Evolutionary conservation across 192 early-diverging fungal genomes (phyloP).

Genomic region (Radiomyces spectabilis): DNA sequence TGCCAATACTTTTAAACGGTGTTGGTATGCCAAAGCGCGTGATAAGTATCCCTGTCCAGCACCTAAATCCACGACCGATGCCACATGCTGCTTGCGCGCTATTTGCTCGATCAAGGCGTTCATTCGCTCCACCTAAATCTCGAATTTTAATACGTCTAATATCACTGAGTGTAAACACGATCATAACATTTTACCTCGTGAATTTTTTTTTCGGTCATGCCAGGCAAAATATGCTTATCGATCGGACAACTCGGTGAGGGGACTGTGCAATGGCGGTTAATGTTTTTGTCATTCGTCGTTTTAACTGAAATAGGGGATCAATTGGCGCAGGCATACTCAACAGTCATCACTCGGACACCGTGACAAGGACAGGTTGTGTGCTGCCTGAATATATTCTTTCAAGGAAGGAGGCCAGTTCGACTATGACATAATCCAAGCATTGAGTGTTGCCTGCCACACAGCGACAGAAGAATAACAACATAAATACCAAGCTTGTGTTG

Average conservation of each 20-base stretch:
- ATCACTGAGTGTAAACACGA: not conserved
- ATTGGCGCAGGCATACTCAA: constrained; percentile 8
- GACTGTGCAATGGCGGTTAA: not conserved
- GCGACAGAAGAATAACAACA: not conserved
- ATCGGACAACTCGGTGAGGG: constrained; percentile 7
- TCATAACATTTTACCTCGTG: constrained; percentile 41
- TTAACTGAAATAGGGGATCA: too few species aligned
- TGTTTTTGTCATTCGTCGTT: not conserved
- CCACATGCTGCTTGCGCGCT: constrained; percentile 33
- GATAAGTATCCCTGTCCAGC: constrained; percentile 76
- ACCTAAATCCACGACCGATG: constrained; percentile 61
- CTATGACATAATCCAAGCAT: not conserved
- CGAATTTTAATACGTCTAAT: not conserved
- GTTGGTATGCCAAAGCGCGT: constrained; percentile 55
- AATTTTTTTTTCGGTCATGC: constrained; percentile 69
- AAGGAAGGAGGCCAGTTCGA: not conserved
- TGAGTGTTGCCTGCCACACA: not conserved
- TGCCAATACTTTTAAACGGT: constrained; percentile 56
- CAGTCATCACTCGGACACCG: constrained; percentile 19
- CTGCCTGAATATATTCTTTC: not conserved
- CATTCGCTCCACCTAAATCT: constrained; percentile 36
- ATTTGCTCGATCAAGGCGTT: constrained; percentile 49
- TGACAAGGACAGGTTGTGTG: constrained; percentile 16
- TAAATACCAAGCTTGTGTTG: not conserved
- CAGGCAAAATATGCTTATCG: constrained; percentile 52